Conservation (phyloP, 1,284 basidiomycete species). For the Ustilago bromivora region DNA sequence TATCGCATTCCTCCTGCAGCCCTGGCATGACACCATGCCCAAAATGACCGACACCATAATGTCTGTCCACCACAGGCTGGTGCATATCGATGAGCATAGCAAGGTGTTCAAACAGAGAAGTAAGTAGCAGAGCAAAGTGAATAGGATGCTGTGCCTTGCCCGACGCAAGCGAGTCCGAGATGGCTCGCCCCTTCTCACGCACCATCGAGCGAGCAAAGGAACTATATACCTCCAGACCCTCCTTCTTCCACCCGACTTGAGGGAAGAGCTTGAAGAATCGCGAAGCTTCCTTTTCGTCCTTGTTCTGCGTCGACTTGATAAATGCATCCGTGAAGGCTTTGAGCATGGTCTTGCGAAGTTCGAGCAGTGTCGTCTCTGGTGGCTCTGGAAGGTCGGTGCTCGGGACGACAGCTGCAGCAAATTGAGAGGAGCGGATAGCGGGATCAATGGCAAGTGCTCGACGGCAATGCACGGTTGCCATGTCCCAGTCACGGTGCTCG, state of each 20-base stretch:
- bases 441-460: conserved; percentile 85
- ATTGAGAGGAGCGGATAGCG: conserved; percentile 83
- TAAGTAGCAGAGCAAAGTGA: conserved; percentile 70
- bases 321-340: conserved; percentile 83
- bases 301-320: conserved; percentile 81
- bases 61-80: conserved; percentile 95
- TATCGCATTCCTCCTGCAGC: conserved; percentile 86
- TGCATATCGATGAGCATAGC: conserved; percentile 97
- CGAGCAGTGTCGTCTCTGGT: conserved; percentile 83
- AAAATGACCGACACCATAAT: conserved; percentile 76
- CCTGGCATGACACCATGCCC: conserved; percentile 75
- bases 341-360: conserved; percentile 81
- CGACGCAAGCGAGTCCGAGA: conserved; percentile 43
- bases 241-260: conserved; percentile 81
- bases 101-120: conserved; percentile 91
- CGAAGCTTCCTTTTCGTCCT: conserved; percentile 78
- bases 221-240: conserved; percentile 93
- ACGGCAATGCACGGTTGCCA: conserved; percentile 88
- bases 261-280: conserved; percentile 98
- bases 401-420: conserved; percentile 89
- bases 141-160: conserved; percentile 51
- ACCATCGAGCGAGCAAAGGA: conserved; percentile 92
- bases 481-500: conserved; percentile 91
- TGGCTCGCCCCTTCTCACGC: conserved; percentile 48
- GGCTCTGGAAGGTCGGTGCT: conserved; percentile 87